phyloP scores from a whole-genome alignment of 2,329 filamentous ascomycete species.

The Curvularia hawaiiensis region DNA sequence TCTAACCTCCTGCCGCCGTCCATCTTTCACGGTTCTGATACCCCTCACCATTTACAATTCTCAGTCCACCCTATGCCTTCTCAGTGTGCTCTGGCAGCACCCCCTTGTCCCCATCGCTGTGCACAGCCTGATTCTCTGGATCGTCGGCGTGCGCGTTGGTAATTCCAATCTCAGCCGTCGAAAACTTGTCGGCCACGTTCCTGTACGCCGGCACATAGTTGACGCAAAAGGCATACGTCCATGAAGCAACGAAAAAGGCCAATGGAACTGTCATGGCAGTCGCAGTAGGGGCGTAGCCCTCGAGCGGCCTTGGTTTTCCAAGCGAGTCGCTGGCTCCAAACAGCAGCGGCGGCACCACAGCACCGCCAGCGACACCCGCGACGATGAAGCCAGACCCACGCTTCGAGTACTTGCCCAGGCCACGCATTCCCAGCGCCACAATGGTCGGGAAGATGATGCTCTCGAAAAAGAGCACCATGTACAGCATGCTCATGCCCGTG shows the following conservation, averaged over 20 bases:
- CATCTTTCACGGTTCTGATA: neutral
- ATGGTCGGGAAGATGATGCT: constrained; percentile 83
- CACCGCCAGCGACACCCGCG: constrained; percentile 73
- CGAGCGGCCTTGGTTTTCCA: constrained; percentile 42
- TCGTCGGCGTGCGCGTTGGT: constrained; percentile 39
- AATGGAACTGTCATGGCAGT: constrained; percentile 71
- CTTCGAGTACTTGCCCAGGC: constrained; percentile 77
- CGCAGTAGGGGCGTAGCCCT: constrained; percentile 54
- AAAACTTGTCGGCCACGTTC: constrained; percentile 64
- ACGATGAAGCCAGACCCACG: constrained; percentile 76
- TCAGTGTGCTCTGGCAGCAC: constrained; percentile 21
- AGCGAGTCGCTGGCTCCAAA: constrained; percentile 69
- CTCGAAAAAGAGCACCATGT: constrained; percentile 79
- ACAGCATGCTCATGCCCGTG: constrained; percentile 64
- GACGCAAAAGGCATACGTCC: constrained; percentile 52
- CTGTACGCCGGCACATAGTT: constrained; percentile 72
- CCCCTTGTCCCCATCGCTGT: constrained; percentile 15
- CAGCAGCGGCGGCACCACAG: constrained; percentile 72
- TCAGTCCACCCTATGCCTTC: constrained; percentile 11
- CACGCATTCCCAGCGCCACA: constrained; percentile 77
- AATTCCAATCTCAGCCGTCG: constrained; percentile 54
- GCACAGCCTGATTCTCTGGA: constrained; percentile 31
- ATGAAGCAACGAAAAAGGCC: constrained; percentile 55
- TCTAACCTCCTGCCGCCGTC: neutral
- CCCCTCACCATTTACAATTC: neutral